A percentile compares a stretch with the other conserved stretches of the same genome.
These are phyloP conservation scores for Prunus dulcis DNA, from an alignment of 306 rosid genomes.

Conservation along the genomic window DNA sequence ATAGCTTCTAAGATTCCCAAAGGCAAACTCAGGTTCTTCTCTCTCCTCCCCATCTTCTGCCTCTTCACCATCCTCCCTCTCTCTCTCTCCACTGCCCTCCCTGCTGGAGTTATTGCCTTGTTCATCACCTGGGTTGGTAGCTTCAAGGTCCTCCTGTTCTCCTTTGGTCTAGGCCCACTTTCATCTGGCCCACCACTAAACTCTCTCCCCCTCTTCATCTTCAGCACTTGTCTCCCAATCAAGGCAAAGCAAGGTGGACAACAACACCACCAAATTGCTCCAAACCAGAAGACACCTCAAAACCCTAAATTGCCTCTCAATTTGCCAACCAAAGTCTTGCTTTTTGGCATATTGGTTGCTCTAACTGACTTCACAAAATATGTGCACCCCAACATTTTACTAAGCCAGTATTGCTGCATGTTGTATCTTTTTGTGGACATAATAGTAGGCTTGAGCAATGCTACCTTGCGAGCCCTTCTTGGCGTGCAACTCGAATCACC, in stretches of 20 bases:
- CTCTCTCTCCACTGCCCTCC: constrained; percentile 19
- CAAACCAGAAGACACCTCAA: neutral
- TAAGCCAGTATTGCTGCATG: constrained; percentile 6
- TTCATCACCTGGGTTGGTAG: constrained; percentile 34
- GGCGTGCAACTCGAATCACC: constrained; percentile 29
- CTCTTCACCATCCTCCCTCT: constrained; percentile 32
- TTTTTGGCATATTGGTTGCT: neutral
- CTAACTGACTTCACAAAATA: neutral
- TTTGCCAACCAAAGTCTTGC: constrained; percentile 22
- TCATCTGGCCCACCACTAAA: constrained; percentile 18
- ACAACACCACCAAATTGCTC: neutral
- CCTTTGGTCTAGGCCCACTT: constrained; percentile 30
- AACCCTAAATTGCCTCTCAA: constrained; percentile 15
- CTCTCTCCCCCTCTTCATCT: constrained; percentile 16
- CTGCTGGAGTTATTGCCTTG: constrained; percentile 26
- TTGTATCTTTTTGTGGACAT: constrained; percentile 25
- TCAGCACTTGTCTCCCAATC: constrained; percentile 28
- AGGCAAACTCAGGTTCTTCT: constrained; percentile 28
- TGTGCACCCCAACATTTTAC: neutral
- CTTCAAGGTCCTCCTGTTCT: constrained; percentile 36
- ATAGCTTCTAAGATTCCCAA: constrained; percentile 25
- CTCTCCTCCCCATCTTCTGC: constrained; percentile 30
- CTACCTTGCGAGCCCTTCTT: neutral
- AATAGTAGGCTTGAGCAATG: constrained; percentile 15
- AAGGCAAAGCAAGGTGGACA: neutral